Percentiles rank a stretch among this genome's conserved stretches.
Evolutionary conservation across 257 asterid species (phyloP).

Genomic region (Paulownia fortunei): DNA sequence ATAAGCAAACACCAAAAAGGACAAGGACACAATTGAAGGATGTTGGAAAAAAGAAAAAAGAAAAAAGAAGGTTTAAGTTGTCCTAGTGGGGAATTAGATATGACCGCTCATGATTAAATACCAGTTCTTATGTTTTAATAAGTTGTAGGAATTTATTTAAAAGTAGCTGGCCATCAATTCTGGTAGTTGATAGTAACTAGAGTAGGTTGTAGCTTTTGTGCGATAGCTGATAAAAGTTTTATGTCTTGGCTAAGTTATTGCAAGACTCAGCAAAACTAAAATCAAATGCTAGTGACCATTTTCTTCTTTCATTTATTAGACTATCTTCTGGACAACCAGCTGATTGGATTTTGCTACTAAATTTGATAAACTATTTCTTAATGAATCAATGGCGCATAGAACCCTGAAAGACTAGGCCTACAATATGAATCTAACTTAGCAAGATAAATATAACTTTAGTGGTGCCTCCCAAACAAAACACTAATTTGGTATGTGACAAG

Average conservation of each 20-base stretch:
- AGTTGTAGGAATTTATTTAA: neutral
- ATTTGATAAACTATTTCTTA: too few species aligned
- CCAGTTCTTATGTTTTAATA: neutral
- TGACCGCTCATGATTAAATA: neutral
- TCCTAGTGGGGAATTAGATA: neutral
- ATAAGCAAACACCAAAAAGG: neutral
- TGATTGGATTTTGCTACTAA: too few species aligned
- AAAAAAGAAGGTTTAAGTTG: neutral
- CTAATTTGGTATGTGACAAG: too few species aligned
- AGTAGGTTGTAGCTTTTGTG: conserved; percentile 19
- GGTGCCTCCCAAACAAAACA: too few species aligned
- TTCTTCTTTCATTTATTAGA: too few species aligned
- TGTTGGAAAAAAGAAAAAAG: neutral
- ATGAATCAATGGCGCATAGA: neutral
- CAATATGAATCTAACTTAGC: too few species aligned
- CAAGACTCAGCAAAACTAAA: neutral
- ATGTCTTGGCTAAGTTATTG: neutral
- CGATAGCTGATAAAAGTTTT: neutral
- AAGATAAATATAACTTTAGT: too few species aligned
- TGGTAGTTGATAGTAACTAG: conserved; percentile 32
- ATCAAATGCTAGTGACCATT: neutral
- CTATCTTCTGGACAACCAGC: too few species aligned
- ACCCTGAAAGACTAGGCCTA: neutral
- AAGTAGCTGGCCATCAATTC: neutral
- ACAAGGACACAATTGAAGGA: neutral